Evolutionary conservation across 768 basidiomycete species (phyloP), one percentile per base, ranked within the genome.

Genomic region (Auriscalpium vulgare): DNA sequence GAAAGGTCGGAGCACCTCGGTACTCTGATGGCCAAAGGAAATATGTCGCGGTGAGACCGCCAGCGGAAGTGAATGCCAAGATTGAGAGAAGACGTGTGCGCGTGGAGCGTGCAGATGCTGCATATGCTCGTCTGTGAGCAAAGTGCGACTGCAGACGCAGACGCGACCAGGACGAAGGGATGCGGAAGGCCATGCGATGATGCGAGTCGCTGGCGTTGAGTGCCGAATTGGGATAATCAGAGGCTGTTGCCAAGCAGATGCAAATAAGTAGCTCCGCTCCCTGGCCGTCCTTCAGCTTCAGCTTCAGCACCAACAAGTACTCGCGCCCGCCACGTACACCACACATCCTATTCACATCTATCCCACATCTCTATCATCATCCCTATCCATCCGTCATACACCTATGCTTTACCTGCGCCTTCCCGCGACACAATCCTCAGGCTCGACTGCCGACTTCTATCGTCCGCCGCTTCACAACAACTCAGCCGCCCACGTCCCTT

Each of bases 11-110:
- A 37, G 76, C 72, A 37, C 69, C 71, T 10, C 75, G 71, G 6
- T 79, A 77, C 29, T 68, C 63, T 60, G 81, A 75, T 1, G 80
- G 76, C 59, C 78, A 72, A 57, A 83, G 72, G 54, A 84, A 72
- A 62, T 81, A 87, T 17, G 74, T 66, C 0, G 79, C 72, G 37
- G 74, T 64, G 4, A 76, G 72, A 36, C 70, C 67, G 0, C 74
- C 74, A 36, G 77, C 67, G 10, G 74, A 72, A 2, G 75, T 67
- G 10, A 74, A 23, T 51, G 71, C 53, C n/a, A 73, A 57, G 6
- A 65, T 58, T 44, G 57, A 50, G 35, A 59, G 57, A 40, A 47
- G 54, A 49, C 56, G 56, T 19, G 50, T 44, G 16, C 54, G 53
- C 35, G 52, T 38, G 17, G 17, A 40, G 37, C 53, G 35, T 19